Evolutionary conservation across 2,329 filamentous ascomycete genomes (phyloP).

Genomic region (Cordyceps sp.): DNA sequence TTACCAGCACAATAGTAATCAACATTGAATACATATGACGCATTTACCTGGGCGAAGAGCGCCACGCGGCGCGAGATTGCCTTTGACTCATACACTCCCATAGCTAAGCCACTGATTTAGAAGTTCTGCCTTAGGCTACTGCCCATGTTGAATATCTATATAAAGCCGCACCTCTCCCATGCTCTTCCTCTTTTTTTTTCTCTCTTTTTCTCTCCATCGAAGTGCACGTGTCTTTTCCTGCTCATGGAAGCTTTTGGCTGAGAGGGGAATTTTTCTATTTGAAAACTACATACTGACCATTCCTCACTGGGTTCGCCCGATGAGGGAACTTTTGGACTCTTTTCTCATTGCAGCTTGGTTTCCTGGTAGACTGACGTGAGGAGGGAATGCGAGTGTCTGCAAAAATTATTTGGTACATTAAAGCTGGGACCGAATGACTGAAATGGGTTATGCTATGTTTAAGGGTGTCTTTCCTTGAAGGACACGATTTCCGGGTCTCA

Average conservation of each 20-base stretch:
- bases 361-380: conserved; percentile 19
- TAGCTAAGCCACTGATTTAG: no score
- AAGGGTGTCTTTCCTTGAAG: no score
- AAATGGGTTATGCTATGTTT: no score
- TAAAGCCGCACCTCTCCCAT: conserved; percentile 10
- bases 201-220: conserved; percentile 33
- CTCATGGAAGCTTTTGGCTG: conserved; percentile 45
- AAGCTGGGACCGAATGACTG: no score
- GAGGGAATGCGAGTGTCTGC: no score
- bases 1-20: no score
- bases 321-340: conserved; percentile 56
- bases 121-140: conserved; percentile 2
- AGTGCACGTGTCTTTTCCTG: conserved; percentile 53
- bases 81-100: no score
- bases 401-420: no score
- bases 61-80: no score
- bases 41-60: no score
- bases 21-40: no score
- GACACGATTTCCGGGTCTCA: no score
- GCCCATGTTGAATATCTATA: conserved; percentile 14
- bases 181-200: conserved; percentile 15
- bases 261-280: conserved; percentile 82
- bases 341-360: conserved; percentile 24
- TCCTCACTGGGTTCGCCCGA: conserved; percentile 49
- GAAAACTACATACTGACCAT: conserved; percentile 66